Conservation (phyloP, 2,329 filamentous ascomycete species). For the Bipolaris cookei region DNA sequence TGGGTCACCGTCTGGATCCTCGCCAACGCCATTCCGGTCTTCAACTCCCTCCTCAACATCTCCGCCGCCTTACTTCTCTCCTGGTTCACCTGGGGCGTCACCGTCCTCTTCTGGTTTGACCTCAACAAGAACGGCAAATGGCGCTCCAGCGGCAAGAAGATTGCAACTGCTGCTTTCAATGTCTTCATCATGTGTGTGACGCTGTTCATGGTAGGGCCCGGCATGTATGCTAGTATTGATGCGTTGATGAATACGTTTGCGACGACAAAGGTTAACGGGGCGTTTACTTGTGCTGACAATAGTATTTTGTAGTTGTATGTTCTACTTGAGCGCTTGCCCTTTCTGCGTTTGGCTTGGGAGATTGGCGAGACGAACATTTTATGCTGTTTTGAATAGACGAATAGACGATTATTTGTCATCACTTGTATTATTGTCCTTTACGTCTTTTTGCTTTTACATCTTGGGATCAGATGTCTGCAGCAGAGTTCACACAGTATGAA, state of each 20-base stretch:
- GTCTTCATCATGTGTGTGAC: conserved; percentile 30
- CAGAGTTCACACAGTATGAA: too few relatives aligned
- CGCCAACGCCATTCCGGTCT: conserved; percentile 38
- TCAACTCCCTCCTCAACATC: conserved; percentile 37
- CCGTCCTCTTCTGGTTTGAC: conserved; percentile 40
- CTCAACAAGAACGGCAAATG: conserved; percentile 38
- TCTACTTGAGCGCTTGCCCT: not conserved
- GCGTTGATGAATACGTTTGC: conserved; percentile 31
- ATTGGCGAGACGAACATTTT: not conserved
- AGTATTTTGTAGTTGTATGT: conserved; percentile 24
- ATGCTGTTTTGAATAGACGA: not conserved
- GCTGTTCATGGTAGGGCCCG: conserved; percentile 34
- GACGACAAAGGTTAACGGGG: conserved; percentile 36
- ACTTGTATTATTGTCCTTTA: too few relatives aligned
- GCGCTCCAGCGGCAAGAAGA: conserved; percentile 27
- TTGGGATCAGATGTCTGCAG: too few relatives aligned
- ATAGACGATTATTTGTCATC: too few relatives aligned
- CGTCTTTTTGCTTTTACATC: too few relatives aligned
- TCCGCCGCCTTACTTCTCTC: conserved; percentile 32
- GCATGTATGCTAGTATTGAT: conserved; percentile 36
- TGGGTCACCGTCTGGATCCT: conserved; percentile 38
- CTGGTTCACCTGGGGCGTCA: conserved; percentile 40
- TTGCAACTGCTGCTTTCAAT: conserved; percentile 29
- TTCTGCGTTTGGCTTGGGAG: not conserved
- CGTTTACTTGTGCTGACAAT: conserved; percentile 40